Conservation (phyloP, 1,284 basidiomycete species). For the Neolentinus lepideus region DNA sequence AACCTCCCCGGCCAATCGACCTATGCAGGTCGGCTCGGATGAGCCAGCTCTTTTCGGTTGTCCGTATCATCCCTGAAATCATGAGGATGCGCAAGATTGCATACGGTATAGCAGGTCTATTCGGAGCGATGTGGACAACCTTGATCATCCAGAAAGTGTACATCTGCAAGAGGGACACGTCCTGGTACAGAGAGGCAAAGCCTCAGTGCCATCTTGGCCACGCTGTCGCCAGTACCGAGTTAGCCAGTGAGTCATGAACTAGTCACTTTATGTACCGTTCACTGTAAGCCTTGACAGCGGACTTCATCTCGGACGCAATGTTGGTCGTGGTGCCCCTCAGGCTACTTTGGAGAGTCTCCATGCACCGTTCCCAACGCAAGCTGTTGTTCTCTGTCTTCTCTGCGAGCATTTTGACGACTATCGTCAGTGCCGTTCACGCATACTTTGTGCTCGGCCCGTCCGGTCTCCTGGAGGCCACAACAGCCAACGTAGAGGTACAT, state of each 20-base stretch:
- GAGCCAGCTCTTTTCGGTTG: constrained; percentile 22
- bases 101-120: constrained; percentile 11
- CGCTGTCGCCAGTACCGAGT: constrained; percentile 17
- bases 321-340: constrained; percentile 18
- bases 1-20: neutral
- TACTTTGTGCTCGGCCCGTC: constrained; percentile 14
- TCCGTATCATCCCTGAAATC: constrained; percentile 19
- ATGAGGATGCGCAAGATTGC: constrained; percentile 15
- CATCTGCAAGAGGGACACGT: constrained; percentile 15
- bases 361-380: constrained; percentile 7
- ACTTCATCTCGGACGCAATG: constrained; percentile 18
- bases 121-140: constrained; percentile 19
- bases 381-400: constrained; percentile 19
- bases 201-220: constrained; percentile 21
- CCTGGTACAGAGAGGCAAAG: constrained; percentile 15
- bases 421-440: constrained; percentile 17
- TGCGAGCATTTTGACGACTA: constrained; percentile 18
- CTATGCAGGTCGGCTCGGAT: constrained; percentile 20
- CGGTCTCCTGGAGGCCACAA: constrained; percentile 14
- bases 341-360: constrained; percentile 17
- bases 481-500: constrained; percentile 16
- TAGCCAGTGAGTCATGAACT: constrained; percentile 17
- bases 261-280: neutral
- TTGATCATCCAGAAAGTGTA: constrained; percentile 17
- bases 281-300: constrained; percentile 11